phyloP scores from a whole-genome alignment of 176 grass and related monocot genomes.

The Eremochloa ophiuroides region DNA sequence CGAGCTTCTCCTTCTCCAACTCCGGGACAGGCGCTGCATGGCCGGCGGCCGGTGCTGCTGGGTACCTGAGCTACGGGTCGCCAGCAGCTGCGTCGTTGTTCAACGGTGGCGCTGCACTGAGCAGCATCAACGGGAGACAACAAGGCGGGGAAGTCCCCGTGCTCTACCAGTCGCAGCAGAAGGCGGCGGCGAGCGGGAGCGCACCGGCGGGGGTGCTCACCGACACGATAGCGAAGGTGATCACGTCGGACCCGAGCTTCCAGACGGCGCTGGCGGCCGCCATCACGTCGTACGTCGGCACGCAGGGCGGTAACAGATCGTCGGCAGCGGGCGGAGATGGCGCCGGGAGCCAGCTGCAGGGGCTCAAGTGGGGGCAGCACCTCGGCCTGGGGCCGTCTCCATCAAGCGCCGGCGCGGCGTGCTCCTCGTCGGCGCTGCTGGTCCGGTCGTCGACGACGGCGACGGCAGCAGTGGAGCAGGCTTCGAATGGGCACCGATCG shows the following conservation, averaged over 20 bases:
- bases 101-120: slow-evolving; percentile 16
- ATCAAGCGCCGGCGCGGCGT: slow-evolving; percentile 15
- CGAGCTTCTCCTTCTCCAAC: slow-evolving; percentile 71
- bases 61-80: slow-evolving; percentile 50
- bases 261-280: slow-evolving; percentile 66
- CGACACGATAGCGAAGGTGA: slow-evolving; percentile 71
- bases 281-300: slow-evolving; percentile 75
- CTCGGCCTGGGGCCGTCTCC: slow-evolving; percentile 40
- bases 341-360: background rate
- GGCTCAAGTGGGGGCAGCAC: slow-evolving; percentile 48
- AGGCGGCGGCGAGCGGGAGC: background rate
- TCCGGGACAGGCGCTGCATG: slow-evolving; percentile 48
- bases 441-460: background rate
- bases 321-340: slow-evolving; percentile 16
- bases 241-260: slow-evolving; percentile 71
- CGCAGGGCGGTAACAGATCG: slow-evolving; percentile 10
- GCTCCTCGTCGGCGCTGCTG: slow-evolving; percentile 39
- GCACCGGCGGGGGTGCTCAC: slow-evolving; percentile 27
- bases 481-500: slow-evolving; percentile 19
- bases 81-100: slow-evolving; percentile 13
- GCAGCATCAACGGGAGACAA: slow-evolving; percentile 26
- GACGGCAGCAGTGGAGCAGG: background rate
- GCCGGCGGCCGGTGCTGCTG: slow-evolving; percentile 3
- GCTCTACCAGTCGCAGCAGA: slow-evolving; percentile 46
- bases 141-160: background rate